phyloP scores from a whole-genome alignment of 2,329 filamentous ascomycete species.

The Lachnellula subtilissima region DNA sequence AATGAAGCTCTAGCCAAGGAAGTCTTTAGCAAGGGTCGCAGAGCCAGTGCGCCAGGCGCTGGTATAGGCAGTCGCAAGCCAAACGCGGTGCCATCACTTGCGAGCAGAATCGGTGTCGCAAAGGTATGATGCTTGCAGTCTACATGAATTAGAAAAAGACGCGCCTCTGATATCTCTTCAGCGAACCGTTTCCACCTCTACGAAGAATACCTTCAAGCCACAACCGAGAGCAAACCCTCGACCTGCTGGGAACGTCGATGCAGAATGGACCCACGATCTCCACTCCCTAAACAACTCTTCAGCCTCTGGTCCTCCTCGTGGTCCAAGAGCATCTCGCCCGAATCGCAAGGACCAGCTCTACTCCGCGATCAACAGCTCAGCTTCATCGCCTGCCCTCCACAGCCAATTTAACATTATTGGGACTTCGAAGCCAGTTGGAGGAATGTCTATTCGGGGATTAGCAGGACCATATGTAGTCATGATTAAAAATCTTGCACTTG shows the following conservation, averaged over 20 bases:
- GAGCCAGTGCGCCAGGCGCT: constrained; percentile 51
- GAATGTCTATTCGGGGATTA: constrained; percentile 68
- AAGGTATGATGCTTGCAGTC: constrained; percentile 49
- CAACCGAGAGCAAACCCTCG: constrained; percentile 11
- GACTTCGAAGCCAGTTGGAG: constrained; percentile 35
- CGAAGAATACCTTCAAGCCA: constrained; percentile 26
- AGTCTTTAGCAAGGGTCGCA: constrained; percentile 60
- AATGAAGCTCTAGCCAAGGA: constrained; percentile 66
- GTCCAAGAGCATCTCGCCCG: constrained; percentile 22
- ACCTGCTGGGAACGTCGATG: constrained; percentile 53
- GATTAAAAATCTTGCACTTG: constrained; percentile 76
- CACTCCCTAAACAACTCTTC: constrained; percentile 45
- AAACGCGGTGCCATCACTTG: constrained; percentile 49
- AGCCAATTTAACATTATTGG: constrained; percentile 33
- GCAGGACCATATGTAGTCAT: constrained; percentile 68
- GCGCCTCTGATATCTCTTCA: constrained; percentile 13
- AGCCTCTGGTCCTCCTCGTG: constrained; percentile 34
- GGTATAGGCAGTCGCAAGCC: constrained; percentile 41
- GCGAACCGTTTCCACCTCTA: constrained; percentile 17
- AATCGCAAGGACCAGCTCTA: constrained; percentile 27
- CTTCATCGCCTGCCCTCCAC: constrained; percentile 30
- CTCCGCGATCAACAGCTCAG: constrained; percentile 23
- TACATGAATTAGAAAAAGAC: not conserved
- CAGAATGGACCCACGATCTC: constrained; percentile 68
- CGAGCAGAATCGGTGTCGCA: constrained; percentile 67